Base-by-base conservation (phyloP, 306 rosid species). In the Quercus glauca region DNA sequence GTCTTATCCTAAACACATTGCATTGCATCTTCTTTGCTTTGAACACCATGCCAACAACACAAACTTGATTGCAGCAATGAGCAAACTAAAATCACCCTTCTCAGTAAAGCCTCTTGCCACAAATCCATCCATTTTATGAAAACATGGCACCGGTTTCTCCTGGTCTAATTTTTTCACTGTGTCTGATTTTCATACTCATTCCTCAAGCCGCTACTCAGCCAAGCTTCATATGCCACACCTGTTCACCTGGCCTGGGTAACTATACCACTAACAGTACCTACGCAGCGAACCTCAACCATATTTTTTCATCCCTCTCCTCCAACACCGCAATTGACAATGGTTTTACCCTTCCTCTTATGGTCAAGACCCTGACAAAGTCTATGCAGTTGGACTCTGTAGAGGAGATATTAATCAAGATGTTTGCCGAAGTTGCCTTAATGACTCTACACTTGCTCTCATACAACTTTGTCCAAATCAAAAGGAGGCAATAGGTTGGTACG, bases 321-420 rank as follows among this genome's bases (percentile, higher is more conserved):
- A 21, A 79, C 82, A 79, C 28, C 18, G 3, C 60, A 53, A 79
- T 59, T 5, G 23, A 55, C 43, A 79, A 82, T 4, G 89, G 6
- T 86, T 79, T 80, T 79, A 79, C 75, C 76, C 69, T 55, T 21
- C n/a, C 49, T 79, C 89, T 0, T 41, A 76, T 4, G 86, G 89
- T 4, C 1, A 68, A 21, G 2, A 29, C 17, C 5, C 75, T 1
- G 70, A 82, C 56, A 76, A 4, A 76, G 77, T 79, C 0, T 23
- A 71, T 26, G 69, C 78, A 4, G 55, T 77, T 5, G 87, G 85
- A 1, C 11, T 80, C 2, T 83, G 89, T 45, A 77, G 81, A 71
- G 89, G 84, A 59, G 86, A 86, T 64, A 3, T 79, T 58, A 10
- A n/a, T 1, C 73, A 59, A 73, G 63, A 61, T 1, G 49, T 8